These are phyloP conservation scores for Trichoderma hamatum DNA, from an alignment of 2,329 filamentous ascomycete genomes.

Conservation along the genomic window DNA sequence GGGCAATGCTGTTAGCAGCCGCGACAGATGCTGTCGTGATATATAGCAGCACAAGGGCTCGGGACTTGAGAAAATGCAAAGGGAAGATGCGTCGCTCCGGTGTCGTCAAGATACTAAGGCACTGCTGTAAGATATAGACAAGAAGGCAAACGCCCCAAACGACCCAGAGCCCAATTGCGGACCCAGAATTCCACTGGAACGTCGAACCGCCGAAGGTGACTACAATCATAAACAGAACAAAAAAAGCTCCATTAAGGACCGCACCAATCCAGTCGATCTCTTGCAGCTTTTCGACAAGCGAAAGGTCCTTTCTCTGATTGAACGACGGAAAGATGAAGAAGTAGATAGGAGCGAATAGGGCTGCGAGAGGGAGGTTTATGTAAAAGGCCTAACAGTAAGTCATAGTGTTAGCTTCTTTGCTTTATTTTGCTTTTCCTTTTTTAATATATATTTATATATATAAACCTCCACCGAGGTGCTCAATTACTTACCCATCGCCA, in stretches of 20 bases:
- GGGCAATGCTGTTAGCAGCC: background rate
- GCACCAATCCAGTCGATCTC: background rate
- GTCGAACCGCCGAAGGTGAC: background rate
- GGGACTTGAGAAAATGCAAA: background rate
- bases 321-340: background rate
- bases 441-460: no score
- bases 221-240: background rate
- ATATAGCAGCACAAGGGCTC: constrained; percentile 24
- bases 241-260: background rate
- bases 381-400: background rate
- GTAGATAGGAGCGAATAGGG: background rate
- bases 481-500: constrained; percentile 23
- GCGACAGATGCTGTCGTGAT: background rate
- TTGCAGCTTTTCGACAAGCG: background rate
- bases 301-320: background rate
- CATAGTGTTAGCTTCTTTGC: background rate
- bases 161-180: background rate
- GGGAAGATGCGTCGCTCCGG: background rate
- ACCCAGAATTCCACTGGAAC: background rate
- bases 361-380: background rate
- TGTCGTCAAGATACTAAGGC: background rate
- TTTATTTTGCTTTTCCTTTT: background rate
- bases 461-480: no score
- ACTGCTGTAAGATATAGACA: background rate
- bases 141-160: background rate